Evolutionary conservation across 2,329 filamentous ascomycete genomes (phyloP), one percentile per base, ranked within the genome.

Genomic region (Penicillium expansum): DNA sequence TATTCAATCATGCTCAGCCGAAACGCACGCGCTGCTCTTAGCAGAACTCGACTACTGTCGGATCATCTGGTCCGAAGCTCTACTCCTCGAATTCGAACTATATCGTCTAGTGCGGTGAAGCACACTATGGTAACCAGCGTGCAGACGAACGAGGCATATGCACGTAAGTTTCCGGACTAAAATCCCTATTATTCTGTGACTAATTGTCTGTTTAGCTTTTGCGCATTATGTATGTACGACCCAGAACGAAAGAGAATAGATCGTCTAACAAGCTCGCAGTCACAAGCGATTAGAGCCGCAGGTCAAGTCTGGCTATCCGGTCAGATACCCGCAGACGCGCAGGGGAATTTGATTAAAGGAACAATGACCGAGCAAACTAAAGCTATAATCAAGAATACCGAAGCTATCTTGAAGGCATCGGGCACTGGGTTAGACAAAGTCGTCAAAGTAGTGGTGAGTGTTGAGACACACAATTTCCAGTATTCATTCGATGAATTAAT

Each of bases 381-480:
- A 13, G 37, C 77, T 64, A 82, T 88, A 60, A 79, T 82, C 33
- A 80, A 91, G 67, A 84, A 86, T 71, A 88, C 86, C 66, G 82
- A 87, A 71, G 87, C 87, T 38, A 89, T 96, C 52, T 84, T 96
- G 48, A 82, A 85, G 60, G 89, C 86, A 67, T 90, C 90, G 20
- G 90, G 89, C 56, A 91, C 87, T 20, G 83, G 82, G 43, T 80
- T 96, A 59, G 76, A 83, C 61, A 87, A 84, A 73, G 86, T 94
- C 48, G 88, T 95, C 77, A 94, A 95, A 82, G 88, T 89, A 68
- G 88, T 84, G 20, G 35, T 48, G 27, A 48, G 51, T 30, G 18
- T 13, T 10, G 5, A 9, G 20, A 18, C 20, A 14, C 4, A 2
- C 9, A 22, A 42, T 29, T 8, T 18, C 18, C 18, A 32, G n/a